Conservation (phyloP, 805 yeast genomes). For the Kockiozyma suomiensis region DNA sequence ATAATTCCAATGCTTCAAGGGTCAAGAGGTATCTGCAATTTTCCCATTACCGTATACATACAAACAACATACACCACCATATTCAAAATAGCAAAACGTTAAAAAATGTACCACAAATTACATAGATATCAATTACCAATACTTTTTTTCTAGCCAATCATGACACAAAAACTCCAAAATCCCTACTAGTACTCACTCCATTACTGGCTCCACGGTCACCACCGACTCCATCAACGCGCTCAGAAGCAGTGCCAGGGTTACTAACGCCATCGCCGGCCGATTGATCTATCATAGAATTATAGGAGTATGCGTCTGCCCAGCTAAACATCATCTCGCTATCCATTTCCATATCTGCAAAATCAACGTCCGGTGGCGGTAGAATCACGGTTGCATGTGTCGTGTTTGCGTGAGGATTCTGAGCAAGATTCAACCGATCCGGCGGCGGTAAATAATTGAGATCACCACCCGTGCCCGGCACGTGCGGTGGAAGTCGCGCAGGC, state of each 20-base stretch:
- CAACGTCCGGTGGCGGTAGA: slow-evolving; percentile 22
- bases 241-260: background rate
- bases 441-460: slow-evolving; percentile 4
- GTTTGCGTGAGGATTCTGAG: slow-evolving; percentile 16
- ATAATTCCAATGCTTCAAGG: too few species aligned
- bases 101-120: background rate
- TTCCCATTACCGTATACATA: too few species aligned
- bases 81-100: background rate
- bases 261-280: background rate
- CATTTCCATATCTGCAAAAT: slow-evolving; percentile 17
- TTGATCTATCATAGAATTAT: background rate
- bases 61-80: too few species aligned
- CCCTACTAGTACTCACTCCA: background rate
- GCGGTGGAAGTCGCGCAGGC: background rate
- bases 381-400: slow-evolving; percentile 24
- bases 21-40: too few species aligned
- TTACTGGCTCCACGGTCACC: background rate
- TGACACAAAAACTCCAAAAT: slow-evolving; percentile 2
- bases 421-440: background rate
- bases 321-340: slow-evolving; percentile 23
- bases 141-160: background rate
- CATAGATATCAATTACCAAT: too few species aligned
- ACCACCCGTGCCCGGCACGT: slow-evolving; percentile 1
- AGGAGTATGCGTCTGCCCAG: slow-evolving; percentile 21
- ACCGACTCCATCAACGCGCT: background rate